Evolutionary conservation across 768 basidiomycete species (phyloP).

Genomic region (Mycena olivaceomarginata): DNA sequence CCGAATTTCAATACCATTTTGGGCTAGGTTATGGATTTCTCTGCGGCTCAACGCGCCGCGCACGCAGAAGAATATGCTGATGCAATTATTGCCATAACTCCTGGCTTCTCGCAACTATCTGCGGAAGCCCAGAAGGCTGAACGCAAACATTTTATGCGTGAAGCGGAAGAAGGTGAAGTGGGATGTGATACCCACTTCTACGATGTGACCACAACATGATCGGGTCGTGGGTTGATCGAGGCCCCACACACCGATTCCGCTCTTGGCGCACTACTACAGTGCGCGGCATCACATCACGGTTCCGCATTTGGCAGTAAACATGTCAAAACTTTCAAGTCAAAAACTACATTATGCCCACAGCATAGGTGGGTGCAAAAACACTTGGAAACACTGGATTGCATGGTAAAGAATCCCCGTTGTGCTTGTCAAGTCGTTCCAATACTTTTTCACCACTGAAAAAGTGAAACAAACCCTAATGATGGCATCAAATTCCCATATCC

Average conservation of each 20-base stretch:
- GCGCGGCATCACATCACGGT: too few relatives aligned
- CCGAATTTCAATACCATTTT: too few relatives aligned
- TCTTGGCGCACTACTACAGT: too few relatives aligned
- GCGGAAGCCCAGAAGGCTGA: slow-evolving; percentile 6
- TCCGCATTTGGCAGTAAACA: too few relatives aligned
- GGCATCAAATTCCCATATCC: not conserved
- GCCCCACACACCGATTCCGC: too few relatives aligned
- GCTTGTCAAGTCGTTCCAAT: not conserved
- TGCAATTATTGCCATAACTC: slow-evolving; percentile 13
- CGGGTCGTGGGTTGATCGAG: too few relatives aligned
- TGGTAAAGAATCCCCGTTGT: not conserved
- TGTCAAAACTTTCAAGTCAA: too few relatives aligned
- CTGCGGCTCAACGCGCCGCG: slow-evolving; percentile 36
- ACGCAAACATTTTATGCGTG: slow-evolving; percentile 18
- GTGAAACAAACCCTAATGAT: too few relatives aligned
- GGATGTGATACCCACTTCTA: slow-evolving; percentile 49
- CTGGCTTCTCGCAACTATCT: slow-evolving; percentile 6
- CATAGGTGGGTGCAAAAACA: not conserved
- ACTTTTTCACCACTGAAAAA: not conserved
- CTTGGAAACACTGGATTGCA: not conserved
- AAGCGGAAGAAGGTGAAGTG: slow-evolving; percentile 35
- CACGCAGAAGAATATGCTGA: slow-evolving; percentile 46
- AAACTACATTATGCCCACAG: not conserved
- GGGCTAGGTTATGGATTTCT: too few relatives aligned
- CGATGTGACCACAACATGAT: too few relatives aligned